Base-by-base conservation (phyloP, 139 green algal species). In the Closterium sp. region DNA sequence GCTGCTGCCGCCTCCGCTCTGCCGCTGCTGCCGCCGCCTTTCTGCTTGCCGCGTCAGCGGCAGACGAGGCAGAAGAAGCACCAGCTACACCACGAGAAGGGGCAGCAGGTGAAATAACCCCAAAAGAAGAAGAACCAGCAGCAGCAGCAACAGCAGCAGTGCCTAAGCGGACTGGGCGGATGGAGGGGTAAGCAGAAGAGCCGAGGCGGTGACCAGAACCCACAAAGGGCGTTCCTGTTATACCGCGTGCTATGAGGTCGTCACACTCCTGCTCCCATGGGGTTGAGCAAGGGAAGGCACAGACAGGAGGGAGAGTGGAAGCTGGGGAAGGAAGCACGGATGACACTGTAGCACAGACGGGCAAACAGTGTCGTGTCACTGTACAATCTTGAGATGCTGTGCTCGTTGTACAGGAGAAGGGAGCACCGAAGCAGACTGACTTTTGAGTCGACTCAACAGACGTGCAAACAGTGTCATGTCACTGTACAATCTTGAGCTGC, bases 181-280 rank as follows among this genome's bases (percentile, higher is more conserved):
- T 79, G 19, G 62, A 79, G 62, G 62, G 62, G 3, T 79, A 79
- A 6, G 17, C 17, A 79, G 62, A 79, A 13, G 62, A 27, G 62
- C 62, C 62, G 17, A 79, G 62, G 17, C 62, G 62, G 62, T 79
- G 62, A 27, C 62, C 62, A 27, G 62, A 79, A 5, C 62, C 62
- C 19, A 13, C 62, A 24, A 79, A 79, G 62, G 62, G 62, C 1
- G 62, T 62, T 22, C 91, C 90, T n/a, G 79, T 88, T n/a, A 95
- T 91, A 5, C 91, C 87, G 70, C 89, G 96, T 22, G 96, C 96
- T 93, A 98, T 97, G 34, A 98, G 94, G 86, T 97, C 96, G 91
- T 99, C 97, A 85, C 96, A 97, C 94, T 99, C 97, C 91, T 94
- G 92, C 9, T 84, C 30, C n/a, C 21, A 88, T 42, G 85, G 85